Percentiles rank a stretch among this genome's conserved stretches.
Conservation (phyloP, 176 grass and related monocot genomes). For the Oryza punctata region DNA sequence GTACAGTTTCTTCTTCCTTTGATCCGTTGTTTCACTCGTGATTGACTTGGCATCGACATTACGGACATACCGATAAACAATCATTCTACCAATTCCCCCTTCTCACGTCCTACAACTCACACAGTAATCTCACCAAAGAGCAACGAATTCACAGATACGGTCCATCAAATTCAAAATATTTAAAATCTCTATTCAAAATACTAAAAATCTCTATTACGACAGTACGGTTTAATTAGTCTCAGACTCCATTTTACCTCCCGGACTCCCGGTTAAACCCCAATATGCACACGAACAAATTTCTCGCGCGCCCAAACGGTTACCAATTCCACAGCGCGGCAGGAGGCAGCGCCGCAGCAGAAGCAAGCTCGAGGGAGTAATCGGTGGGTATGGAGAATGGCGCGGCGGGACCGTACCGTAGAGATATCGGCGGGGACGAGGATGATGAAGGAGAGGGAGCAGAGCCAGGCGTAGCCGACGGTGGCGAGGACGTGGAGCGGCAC, state of each 20-base stretch:
- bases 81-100: background rate
- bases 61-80: background rate
- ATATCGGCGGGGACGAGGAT: conserved; percentile 96
- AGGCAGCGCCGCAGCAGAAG: background rate
- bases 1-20: background rate
- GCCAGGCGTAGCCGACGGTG: conserved; percentile 96
- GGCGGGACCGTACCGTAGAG: conserved; percentile 63
- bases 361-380: background rate
- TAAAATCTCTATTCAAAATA: background rate
- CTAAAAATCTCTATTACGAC: background rate
- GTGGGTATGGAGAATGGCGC: background rate
- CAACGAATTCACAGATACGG: background rate
- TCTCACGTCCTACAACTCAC: background rate
- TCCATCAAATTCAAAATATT: background rate
- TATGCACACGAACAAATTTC: background rate
- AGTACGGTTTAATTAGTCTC: background rate
- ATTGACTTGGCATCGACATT: background rate
- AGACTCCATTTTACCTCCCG: background rate
- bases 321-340: background rate
- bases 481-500: conserved; percentile 76
- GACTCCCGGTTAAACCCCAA: background rate
- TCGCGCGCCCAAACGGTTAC: background rate
- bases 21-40: background rate
- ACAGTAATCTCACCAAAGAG: background rate
- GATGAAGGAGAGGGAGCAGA: conserved; percentile 96